Evolutionary conservation across 768 basidiomycete genomes (phyloP).

Genomic region (Lactarius tabidus): DNA sequence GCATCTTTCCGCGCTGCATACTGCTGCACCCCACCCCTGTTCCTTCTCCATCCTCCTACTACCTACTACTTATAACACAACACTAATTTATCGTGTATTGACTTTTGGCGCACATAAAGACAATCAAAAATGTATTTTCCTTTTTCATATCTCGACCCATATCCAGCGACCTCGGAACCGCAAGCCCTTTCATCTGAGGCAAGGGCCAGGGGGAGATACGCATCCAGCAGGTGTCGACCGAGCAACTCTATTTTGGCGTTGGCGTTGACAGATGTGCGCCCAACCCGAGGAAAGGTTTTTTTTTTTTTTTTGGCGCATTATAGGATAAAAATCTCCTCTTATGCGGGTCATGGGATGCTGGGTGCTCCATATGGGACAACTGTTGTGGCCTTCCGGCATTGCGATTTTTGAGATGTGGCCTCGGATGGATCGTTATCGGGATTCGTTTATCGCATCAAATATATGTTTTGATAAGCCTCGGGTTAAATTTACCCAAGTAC

Average conservation of each 20-base stretch:
- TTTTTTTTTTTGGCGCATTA: too few species aligned
- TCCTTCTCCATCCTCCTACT: background rate
- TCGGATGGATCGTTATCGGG: too few species aligned
- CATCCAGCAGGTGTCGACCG: background rate
- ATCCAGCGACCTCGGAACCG: background rate
- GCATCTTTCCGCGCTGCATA: background rate
- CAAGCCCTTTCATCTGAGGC: background rate
- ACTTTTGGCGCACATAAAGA: constrained; percentile 10
- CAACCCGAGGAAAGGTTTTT: background rate
- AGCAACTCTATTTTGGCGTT: background rate
- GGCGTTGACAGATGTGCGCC: background rate
- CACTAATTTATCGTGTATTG: constrained; percentile 24
- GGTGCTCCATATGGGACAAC: too few species aligned
- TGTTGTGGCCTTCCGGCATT: too few species aligned
- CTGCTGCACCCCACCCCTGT: background rate
- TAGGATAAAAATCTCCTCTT: too few species aligned
- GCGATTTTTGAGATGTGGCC: too few species aligned
- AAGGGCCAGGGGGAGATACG: background rate
- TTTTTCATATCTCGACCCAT: background rate
- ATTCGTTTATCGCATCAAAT: too few species aligned
- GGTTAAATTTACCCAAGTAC: too few species aligned
- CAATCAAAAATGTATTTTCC: constrained; percentile 17
- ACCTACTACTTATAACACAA: constrained; percentile 3
- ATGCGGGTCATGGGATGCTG: too few species aligned
- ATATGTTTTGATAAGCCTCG: too few species aligned